A percentile compares a stretch with the other conserved stretches of the same genome.
These are phyloP conservation scores for Juglanconis juglandina DNA, from an alignment of 2,329 filamentous ascomycete species.

Conservation along the genomic window DNA sequence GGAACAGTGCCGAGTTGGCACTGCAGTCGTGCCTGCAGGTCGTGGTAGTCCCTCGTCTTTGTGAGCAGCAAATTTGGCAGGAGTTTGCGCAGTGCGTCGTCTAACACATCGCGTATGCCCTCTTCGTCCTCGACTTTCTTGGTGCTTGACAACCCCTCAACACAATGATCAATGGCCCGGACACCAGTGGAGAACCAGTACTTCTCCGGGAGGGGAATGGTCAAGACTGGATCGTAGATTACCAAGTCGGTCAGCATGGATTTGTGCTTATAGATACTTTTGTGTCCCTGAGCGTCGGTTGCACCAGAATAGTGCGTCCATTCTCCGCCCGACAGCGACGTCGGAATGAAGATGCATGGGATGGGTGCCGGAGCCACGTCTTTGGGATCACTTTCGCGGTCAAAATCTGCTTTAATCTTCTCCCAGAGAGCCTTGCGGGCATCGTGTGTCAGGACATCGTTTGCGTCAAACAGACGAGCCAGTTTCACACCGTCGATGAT, in stretches of 20 bases:
- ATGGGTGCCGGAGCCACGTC: neutral
- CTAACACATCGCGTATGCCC: neutral
- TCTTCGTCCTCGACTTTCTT: neutral
- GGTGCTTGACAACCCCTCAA: slow-evolving; percentile 32
- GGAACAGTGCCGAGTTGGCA: neutral
- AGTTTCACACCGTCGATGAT: slow-evolving; percentile 20
- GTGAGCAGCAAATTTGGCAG: neutral
- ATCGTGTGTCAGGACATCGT: slow-evolving; percentile 17
- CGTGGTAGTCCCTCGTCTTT: neutral
- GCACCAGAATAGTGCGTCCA: neutral
- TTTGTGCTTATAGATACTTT: neutral
- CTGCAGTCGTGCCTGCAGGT: neutral
- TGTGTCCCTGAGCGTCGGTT: neutral
- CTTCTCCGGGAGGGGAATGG: slow-evolving; percentile 40
- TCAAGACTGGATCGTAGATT: slow-evolving; percentile 47
- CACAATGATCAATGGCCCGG: slow-evolving; percentile 50
- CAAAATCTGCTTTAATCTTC: neutral
- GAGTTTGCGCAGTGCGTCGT: neutral
- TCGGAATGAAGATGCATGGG: slow-evolving; percentile 2
- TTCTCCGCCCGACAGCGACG: slow-evolving; percentile 4
- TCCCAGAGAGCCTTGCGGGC: slow-evolving; percentile 10
- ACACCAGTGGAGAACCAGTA: slow-evolving; percentile 52
- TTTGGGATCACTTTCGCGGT: neutral
- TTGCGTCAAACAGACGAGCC: slow-evolving; percentile 15
- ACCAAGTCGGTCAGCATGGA: slow-evolving; percentile 30